Evolutionary conservation across 1,284 basidiomycete genomes (phyloP).

Genomic region (Cutaneotrichosporon mucoides): DNA sequence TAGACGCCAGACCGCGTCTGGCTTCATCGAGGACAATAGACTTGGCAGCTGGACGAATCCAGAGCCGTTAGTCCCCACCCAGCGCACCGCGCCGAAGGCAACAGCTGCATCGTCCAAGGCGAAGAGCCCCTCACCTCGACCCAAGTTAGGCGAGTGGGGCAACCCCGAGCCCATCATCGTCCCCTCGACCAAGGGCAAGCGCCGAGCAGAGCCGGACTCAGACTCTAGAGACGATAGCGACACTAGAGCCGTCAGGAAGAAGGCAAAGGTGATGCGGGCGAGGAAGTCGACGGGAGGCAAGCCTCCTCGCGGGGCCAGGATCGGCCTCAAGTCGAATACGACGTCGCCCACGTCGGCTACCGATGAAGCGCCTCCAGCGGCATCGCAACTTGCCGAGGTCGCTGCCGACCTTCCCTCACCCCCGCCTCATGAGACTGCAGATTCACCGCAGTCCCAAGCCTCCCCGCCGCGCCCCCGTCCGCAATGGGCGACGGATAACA

Average conservation of each 20-base stretch:
- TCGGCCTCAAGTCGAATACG: neutral
- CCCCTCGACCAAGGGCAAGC: neutral
- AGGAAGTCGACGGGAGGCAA: slow-evolving; percentile 2
- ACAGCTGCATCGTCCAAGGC: neutral
- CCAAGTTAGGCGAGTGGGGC: slow-evolving; percentile 13
- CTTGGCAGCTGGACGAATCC: slow-evolving; percentile 6
- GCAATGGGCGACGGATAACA: neutral
- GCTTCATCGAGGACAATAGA: neutral
- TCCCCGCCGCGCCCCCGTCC: neutral
- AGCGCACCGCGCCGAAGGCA: neutral
- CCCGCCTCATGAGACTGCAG: too few relatives aligned
- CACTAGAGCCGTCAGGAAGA: neutral
- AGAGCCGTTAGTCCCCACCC: neutral
- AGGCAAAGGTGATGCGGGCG: neutral
- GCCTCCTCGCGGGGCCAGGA: neutral
- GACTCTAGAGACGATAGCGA: too few relatives aligned
- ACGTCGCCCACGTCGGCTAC: too few relatives aligned
- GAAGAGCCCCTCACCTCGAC: neutral
- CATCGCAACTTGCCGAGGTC: too few relatives aligned
- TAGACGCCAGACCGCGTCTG: too few relatives aligned
- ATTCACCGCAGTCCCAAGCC: too few relatives aligned
- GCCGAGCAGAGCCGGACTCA: too few relatives aligned
- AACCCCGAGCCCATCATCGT: slow-evolving; percentile 10
- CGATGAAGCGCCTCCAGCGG: too few relatives aligned
- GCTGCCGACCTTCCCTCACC: too few relatives aligned